A percentile compares a stretch with the other conserved stretches of the same genome.
Conservation (phyloP, 805 yeast genomes). For the Spathaspora passalidarum region DNA sequence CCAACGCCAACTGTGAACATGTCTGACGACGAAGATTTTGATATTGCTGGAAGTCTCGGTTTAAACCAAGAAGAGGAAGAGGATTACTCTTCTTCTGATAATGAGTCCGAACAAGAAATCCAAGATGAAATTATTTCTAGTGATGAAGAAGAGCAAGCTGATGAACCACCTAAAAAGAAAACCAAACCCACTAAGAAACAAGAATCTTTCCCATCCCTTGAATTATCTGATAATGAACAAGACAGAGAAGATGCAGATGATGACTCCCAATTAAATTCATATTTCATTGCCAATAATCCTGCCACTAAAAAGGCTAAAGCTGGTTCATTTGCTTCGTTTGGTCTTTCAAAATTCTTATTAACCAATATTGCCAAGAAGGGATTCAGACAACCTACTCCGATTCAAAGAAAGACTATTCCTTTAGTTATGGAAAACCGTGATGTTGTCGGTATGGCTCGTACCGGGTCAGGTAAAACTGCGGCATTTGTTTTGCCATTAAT, state of each 20-base stretch:
- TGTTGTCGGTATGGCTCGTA: conserved; percentile 99
- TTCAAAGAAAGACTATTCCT: conserved; percentile 94
- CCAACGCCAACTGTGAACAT: conserved; percentile 6
- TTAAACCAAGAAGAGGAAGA: conserved; percentile 35
- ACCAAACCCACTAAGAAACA: conserved; percentile 8
- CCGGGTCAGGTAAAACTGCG: conserved; percentile 99
- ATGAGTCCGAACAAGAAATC: conserved; percentile 25
- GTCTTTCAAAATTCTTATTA: conserved; percentile 70
- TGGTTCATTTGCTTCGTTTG: conserved; percentile 89
- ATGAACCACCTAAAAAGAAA: conserved; percentile 26
- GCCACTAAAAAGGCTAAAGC: conserved; percentile 58
- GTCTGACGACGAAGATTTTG: conserved; percentile 52
- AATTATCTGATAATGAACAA: conserved; percentile 51
- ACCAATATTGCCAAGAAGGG: conserved; percentile 80
- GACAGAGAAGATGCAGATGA: conserved; percentile 26
- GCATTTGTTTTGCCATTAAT: conserved; percentile 90
- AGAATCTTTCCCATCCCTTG: conserved; percentile 46
- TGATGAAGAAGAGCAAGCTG: conserved; percentile 50
- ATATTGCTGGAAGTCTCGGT: conserved; percentile 62
- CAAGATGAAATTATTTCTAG: conserved; percentile 51
- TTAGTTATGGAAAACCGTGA: conserved; percentile 82
- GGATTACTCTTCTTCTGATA: conserved; percentile 25
- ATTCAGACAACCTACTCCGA: conserved; percentile 93
- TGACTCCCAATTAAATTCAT: conserved; percentile 25
- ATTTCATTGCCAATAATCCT: conserved; percentile 41